These are phyloP conservation scores for Exserohilum rostratum DNA, from an alignment of 2,329 filamentous ascomycete genomes.

Conservation along the genomic window DNA sequence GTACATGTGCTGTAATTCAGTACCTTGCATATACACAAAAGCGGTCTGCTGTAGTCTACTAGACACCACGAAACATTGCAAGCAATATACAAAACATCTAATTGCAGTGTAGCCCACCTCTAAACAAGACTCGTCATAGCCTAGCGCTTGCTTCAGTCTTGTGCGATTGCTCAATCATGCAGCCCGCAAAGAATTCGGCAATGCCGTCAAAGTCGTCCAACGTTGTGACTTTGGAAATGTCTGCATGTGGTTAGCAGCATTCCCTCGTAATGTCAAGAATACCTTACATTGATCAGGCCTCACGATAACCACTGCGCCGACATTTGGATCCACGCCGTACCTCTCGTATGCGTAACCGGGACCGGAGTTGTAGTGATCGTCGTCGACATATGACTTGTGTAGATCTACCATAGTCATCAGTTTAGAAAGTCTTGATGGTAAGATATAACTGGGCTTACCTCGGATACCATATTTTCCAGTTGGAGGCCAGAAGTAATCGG, in stretches of 20 bases:
- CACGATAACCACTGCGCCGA: slow-evolving; percentile 57
- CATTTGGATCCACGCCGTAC: slow-evolving; percentile 56
- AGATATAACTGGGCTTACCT: slow-evolving; percentile 46
- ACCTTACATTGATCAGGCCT: slow-evolving; percentile 61
- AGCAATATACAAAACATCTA: background rate
- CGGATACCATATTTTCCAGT: slow-evolving; percentile 62
- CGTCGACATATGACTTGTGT: slow-evolving; percentile 66
- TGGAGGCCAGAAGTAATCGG: slow-evolving; percentile 61
- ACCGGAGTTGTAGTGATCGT: slow-evolving; percentile 61
- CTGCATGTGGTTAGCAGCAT: slow-evolving; percentile 19
- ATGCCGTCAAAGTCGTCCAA: slow-evolving; percentile 31
- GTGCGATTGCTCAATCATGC: slow-evolving; percentile 6
- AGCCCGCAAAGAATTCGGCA: slow-evolving; percentile 30
- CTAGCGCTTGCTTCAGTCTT: background rate
- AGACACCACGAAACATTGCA: background rate
- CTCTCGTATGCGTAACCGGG: slow-evolving; percentile 64
- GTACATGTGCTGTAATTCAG: too few species aligned
- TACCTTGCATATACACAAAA: too few species aligned
- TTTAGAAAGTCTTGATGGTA: background rate
- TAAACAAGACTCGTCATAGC: background rate
- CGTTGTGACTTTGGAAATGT: slow-evolving; percentile 36
- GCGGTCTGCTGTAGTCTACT: too few species aligned
- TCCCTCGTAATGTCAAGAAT: background rate
- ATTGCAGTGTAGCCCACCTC: background rate
- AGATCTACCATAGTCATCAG: slow-evolving; percentile 52